Conservation (phyloP, 2,329 filamentous ascomycete species). For the Ophiobolus disseminans region DNA sequence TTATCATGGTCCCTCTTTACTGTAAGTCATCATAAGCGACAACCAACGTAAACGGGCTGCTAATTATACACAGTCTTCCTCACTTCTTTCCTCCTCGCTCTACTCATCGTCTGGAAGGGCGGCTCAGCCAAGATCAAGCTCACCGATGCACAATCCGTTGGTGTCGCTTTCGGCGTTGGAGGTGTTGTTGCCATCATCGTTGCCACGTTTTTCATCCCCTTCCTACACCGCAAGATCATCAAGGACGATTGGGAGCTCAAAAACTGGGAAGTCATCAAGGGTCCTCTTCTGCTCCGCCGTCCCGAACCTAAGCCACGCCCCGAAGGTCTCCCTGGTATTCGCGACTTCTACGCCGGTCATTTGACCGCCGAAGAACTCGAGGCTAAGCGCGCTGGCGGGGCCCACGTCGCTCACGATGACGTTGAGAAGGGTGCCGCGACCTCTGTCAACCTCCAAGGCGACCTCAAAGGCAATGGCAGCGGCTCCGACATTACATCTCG, state of each 20-base stretch:
- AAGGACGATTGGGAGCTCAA: constrained; percentile 67
- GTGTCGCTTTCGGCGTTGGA: constrained; percentile 63
- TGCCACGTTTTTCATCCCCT: constrained; percentile 64
- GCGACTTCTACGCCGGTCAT: constrained; percentile 65
- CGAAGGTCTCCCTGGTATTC: constrained; percentile 51
- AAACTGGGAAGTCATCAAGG: constrained; percentile 61
- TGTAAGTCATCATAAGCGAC: not conserved
- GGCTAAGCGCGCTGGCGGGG: constrained; percentile 29
- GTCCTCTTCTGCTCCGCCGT: constrained; percentile 60
- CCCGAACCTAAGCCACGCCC: constrained; percentile 49
- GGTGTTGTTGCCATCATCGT: constrained; percentile 59
- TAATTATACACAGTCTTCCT: constrained; percentile 51
- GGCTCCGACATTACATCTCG: constrained; percentile 29
- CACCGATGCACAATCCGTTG: constrained; percentile 57
- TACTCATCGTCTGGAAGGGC: constrained; percentile 53
- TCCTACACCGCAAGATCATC: constrained; percentile 65
- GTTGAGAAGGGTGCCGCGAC: constrained; percentile 33
- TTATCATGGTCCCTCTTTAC: constrained; percentile 42
- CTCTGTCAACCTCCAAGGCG: constrained; percentile 10
- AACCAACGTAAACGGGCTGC: not conserved
- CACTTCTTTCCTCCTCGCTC: constrained; percentile 60
- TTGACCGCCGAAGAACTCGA: constrained; percentile 62
- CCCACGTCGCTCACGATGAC: constrained; percentile 21
- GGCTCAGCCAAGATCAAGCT: constrained; percentile 57
- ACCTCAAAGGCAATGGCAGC: constrained; percentile 16